A percentile compares a stretch with the other conserved stretches of the same genome.
phyloP scores from a whole-genome alignment of 495 filamentous ascomycete genomes.

The Margaritispora aquatica region DNA sequence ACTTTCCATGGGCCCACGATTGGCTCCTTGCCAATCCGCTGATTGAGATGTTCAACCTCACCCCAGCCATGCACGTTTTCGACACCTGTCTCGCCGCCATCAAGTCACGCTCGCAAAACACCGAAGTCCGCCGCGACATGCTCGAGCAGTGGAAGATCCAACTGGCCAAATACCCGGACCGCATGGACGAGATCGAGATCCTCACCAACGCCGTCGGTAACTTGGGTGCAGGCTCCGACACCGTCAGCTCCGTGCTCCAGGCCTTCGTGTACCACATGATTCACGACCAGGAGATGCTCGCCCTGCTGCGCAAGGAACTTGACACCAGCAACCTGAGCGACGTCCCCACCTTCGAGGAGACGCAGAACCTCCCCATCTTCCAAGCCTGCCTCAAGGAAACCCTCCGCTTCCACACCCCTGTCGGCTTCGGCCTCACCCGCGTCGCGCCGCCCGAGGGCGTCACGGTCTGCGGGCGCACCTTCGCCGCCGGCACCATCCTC shows the following conservation, averaged over 20 bases:
- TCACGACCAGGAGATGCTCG: conserved; percentile 28
- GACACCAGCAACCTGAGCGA: conserved; percentile 15
- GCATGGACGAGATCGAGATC: conserved; percentile 36
- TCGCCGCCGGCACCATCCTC: conserved; percentile 27
- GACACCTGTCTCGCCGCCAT: conserved; percentile 36
- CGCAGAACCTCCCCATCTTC: conserved; percentile 30
- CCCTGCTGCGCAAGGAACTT: conserved; percentile 30
- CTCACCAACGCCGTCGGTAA: conserved; percentile 32
- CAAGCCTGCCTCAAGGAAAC: conserved; percentile 44
- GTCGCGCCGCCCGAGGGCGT: conserved; percentile 25
- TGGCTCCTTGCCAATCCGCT: conserved; percentile 37
- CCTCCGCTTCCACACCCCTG: conserved; percentile 2
- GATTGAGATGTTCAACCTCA: conserved; percentile 31
- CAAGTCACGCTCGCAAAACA: conserved; percentile 30
- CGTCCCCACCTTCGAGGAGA: conserved; percentile 18
- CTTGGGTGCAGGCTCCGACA: conserved; percentile 40
- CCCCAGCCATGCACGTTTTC: conserved; percentile 37
- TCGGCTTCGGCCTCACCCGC: conserved; percentile 33
- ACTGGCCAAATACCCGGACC: conserved; percentile 31
- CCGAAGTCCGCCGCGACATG: conserved; percentile 35
- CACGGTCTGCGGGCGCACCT: conserved; percentile 9
- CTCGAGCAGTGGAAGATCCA: conserved; percentile 38
- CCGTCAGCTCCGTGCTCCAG: conserved; percentile 33
- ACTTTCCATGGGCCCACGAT: conserved; percentile 34
- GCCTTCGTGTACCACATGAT: conserved; percentile 30